Evolutionary conservation across 495 filamentous ascomycete species (phyloP).

Genomic region (Talaromyces thailandensis): DNA sequence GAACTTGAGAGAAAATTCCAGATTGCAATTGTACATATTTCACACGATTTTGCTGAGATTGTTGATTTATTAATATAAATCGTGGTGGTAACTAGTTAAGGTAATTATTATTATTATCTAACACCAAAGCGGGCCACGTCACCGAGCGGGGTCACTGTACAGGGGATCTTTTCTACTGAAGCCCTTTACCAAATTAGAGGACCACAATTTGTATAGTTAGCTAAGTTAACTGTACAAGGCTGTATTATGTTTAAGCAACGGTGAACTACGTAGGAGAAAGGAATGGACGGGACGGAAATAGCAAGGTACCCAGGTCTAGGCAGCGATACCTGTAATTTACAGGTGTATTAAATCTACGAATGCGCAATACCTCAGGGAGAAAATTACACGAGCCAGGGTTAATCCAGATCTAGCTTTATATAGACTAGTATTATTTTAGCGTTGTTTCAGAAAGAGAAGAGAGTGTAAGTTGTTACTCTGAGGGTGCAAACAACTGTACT

Average conservation of each 20-base stretch:
- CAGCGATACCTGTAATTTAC: background rate
- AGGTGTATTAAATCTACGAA: background rate
- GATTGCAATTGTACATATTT: background rate
- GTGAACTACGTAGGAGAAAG: no score
- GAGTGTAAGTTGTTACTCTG: no score
- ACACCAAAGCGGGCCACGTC: background rate
- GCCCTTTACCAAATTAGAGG: no score
- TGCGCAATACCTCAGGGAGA: background rate
- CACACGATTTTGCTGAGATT: background rate
- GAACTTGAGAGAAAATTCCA: background rate
- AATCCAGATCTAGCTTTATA: background rate
- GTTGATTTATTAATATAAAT: background rate
- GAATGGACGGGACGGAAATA: no score
- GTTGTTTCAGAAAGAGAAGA: no score
- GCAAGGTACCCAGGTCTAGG: no score
- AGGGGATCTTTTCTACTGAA: background rate
- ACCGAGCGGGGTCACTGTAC: background rate
- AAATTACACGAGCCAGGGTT: slow-evolving; percentile 1
- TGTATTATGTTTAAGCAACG: no score
- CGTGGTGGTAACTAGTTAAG: background rate
- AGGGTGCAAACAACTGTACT: background rate
- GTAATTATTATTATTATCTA: background rate
- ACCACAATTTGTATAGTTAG: no score
- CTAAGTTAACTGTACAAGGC: no score
- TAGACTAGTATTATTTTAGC: no score